Evolutionary conservation across 2,329 filamentous ascomycete species (phyloP), one percentile per base, ranked within the genome.

Genomic region (Fusarium subglutinans): DNA sequence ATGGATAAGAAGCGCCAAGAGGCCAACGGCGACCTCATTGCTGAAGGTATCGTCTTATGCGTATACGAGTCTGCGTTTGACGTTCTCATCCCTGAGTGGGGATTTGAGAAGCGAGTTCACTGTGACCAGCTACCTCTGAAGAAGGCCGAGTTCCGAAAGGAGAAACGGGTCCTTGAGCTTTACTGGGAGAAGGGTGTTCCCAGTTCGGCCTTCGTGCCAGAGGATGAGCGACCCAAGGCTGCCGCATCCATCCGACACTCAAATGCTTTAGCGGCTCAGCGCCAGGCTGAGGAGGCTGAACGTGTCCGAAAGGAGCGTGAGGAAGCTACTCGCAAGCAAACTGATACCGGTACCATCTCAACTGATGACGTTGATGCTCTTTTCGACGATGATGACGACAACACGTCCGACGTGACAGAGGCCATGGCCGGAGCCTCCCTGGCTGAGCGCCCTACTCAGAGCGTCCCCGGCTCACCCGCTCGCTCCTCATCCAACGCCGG

Each of bases 151-250:
- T 99, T 96, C 85, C 92, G 97, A 83, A 98, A 98, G 88, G 95
- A 97, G 81, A 94, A 95, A 86, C 91, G 96, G 63, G 90, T 98
- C 37, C 88, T 99, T 53, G 96, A 99, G 84, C 89, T 99, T 22
- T 99, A 98, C 88, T 99, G 96, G 96, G 96, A 99, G 91, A 99
- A 98, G 90, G 96, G 96, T 53, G 95, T 98, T 13, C 94, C 96
- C 35, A 98, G 95, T 72, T 98, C 96, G 48, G 94, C 95, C 6
- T 99, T 97, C 78, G 92, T 99, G 59, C 96, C 96, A 6, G 96
- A 99, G 81, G 96, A 99, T 81, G 96, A 99, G 86, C 93, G 95
- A 65, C 95, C 95, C 61, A 97, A 96, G 87, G 91, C 93, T 57
- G 91, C 90, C 63, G 89, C 90, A 17, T 93, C 92, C 70, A 90